Conservation (phyloP, 2,329 filamentous ascomycete species). For the Mycosphaerelloides madeirae region DNA sequence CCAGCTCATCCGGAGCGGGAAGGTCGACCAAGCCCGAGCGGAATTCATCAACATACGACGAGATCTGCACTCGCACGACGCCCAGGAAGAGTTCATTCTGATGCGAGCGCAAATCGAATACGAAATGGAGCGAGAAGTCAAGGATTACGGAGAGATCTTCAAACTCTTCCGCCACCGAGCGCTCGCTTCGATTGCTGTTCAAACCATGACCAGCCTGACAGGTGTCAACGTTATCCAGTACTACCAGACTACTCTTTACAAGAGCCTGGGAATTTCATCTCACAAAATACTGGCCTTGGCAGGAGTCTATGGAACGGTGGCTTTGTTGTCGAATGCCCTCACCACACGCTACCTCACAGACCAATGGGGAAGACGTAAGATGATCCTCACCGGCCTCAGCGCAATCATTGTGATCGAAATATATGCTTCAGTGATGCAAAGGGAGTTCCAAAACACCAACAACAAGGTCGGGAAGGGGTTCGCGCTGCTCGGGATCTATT, state of each 20-base stretch:
- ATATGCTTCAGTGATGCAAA: slow-evolving; percentile 57
- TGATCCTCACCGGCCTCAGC: slow-evolving; percentile 51
- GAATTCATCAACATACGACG: slow-evolving; percentile 48
- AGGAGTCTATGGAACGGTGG: slow-evolving; percentile 51
- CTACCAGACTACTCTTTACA: slow-evolving; percentile 48
- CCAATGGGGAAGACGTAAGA: slow-evolving; percentile 57
- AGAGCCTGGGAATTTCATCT: slow-evolving; percentile 49
- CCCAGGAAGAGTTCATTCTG: slow-evolving; percentile 49
- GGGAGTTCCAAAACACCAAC: slow-evolving; percentile 51
- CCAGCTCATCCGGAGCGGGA: slow-evolving; percentile 49
- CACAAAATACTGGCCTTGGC: slow-evolving; percentile 51
- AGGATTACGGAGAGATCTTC: slow-evolving; percentile 50
- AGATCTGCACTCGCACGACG: slow-evolving; percentile 42
- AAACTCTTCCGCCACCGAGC: slow-evolving; percentile 49
- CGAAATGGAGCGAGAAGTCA: slow-evolving; percentile 54
- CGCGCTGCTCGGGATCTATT: slow-evolving; percentile 55
- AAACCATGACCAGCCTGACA: slow-evolving; percentile 55
- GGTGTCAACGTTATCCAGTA: slow-evolving; percentile 55
- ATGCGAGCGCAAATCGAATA: slow-evolving; percentile 50
- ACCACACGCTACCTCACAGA: slow-evolving; percentile 52
- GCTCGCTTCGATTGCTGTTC: slow-evolving; percentile 52
- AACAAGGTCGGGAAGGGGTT: slow-evolving; percentile 56
- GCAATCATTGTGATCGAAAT: slow-evolving; percentile 55
- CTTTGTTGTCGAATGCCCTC: slow-evolving; percentile 48
- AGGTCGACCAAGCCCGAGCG: slow-evolving; percentile 44